These are phyloP conservation scores for Pulveroboletus sp. DNA, from an alignment of 768 basidiomycete species.

Conservation along the genomic window DNA sequence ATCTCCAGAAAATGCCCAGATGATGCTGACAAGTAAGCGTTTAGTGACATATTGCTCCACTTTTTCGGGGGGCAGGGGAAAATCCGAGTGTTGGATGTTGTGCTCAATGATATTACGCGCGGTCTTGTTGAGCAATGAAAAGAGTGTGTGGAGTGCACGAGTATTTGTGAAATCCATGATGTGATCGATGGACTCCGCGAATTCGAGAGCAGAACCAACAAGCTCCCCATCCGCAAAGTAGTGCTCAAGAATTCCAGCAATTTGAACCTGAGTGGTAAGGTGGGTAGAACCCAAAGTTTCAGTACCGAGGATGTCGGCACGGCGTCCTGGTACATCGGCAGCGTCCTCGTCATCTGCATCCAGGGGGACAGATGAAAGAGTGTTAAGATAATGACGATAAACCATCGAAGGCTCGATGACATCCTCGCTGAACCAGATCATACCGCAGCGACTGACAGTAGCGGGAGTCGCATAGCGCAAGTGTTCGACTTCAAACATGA, in stretches of 20 bases:
- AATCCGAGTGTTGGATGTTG: conserved; percentile 91
- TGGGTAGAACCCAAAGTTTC: conserved; percentile 57
- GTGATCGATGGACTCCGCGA: conserved; percentile 84
- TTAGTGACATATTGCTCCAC: conserved; percentile 90
- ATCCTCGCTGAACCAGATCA: conserved; percentile 99
- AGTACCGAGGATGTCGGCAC: conserved; percentile 38
- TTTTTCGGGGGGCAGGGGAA: conserved; percentile 79
- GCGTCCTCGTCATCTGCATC: conserved; percentile 88
- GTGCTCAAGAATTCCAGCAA: conserved; percentile 68
- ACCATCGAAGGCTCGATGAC: conserved; percentile 90
- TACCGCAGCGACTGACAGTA: conserved; percentile 99
- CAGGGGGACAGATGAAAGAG: conserved; percentile 67
- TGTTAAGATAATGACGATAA: conserved; percentile 81
- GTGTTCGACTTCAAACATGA: conserved; percentile 99
- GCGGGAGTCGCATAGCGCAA: conserved; percentile 95
- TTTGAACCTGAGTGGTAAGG: conserved; percentile 69
- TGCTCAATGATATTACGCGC: conserved; percentile 91
- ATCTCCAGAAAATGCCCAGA: conserved; percentile 98
- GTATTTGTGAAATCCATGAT: conserved; percentile 98
- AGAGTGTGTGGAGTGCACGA: conserved; percentile 90
- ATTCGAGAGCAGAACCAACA: conserved; percentile 70
- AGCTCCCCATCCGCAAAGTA: conserved; percentile 83
- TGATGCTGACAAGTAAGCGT: conserved; percentile 82
- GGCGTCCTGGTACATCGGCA: conserved; percentile 56
- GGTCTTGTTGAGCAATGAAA: conserved; percentile 96